These are phyloP conservation scores for Cercis canadensis DNA, from an alignment of 306 rosid genomes.

Conservation along the genomic window DNA sequence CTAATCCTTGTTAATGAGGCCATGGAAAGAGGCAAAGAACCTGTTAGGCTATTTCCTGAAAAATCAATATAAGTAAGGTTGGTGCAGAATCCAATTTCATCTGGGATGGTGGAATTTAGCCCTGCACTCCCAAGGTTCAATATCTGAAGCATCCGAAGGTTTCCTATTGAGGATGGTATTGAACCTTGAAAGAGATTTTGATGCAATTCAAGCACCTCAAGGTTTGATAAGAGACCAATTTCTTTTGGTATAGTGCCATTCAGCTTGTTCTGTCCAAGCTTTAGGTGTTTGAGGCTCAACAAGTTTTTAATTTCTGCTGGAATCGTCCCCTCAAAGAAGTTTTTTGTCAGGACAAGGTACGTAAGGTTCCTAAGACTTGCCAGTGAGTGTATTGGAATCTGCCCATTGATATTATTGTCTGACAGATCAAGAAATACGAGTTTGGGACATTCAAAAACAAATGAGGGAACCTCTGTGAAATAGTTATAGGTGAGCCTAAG, in stretches of 20 bases:
- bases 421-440: conserved; percentile 38
- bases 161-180: conserved; percentile 40
- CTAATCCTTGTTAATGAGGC: conserved; percentile 35
- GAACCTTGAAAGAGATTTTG: conserved; percentile 25
- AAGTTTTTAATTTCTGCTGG: conserved; percentile 32
- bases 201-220: conserved; percentile 43
- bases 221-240: conserved; percentile 31
- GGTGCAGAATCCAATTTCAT: conserved; percentile 37
- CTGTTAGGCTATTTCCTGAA: conserved; percentile 34
- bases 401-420: conserved; percentile 25
- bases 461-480: conserved; percentile 33
- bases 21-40: conserved; percentile 42
- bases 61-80: conserved; percentile 31
- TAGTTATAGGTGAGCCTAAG: conserved; percentile 20
- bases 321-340: conserved; percentile 25
- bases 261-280: conserved; percentile 33
- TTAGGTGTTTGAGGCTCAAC: conserved; percentile 25
- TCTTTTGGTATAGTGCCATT: conserved; percentile 37
- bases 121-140: conserved; percentile 29
- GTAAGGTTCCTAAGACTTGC: conserved; percentile 30
- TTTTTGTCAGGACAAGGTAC: neutral
- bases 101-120: conserved; percentile 36
- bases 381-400: conserved; percentile 26
- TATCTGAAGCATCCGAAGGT: conserved; percentile 18
- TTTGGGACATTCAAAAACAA: conserved; percentile 37